phyloP scores from a whole-genome alignment of 805 yeast species.

The Blastobotrys chiropterorum region DNA sequence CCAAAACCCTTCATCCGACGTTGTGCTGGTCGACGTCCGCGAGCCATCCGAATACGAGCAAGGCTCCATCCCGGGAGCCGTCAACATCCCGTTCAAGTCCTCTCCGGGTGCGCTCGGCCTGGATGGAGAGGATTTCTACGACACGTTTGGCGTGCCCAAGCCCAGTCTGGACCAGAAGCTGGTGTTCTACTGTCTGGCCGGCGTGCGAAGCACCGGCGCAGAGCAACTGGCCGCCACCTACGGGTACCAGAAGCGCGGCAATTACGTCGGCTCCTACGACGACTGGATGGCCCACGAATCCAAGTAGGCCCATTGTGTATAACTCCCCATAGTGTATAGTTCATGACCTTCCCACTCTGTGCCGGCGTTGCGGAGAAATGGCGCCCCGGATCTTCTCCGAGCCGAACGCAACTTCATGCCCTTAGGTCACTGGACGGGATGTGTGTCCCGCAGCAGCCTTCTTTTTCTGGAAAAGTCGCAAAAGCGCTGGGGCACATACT shows the following conservation, averaged over 20 bases:
- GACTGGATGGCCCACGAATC: constrained; percentile 64
- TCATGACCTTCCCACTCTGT: not conserved
- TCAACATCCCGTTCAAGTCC: constrained; percentile 84
- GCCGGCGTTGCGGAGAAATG: not conserved
- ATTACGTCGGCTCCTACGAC: constrained; percentile 78
- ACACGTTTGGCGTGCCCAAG: constrained; percentile 73
- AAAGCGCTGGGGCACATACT: no score
- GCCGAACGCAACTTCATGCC: no score
- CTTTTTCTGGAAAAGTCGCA: no score
- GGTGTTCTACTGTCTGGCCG: constrained; percentile 87
- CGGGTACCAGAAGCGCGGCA: constrained; percentile 79
- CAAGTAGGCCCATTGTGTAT: not conserved
- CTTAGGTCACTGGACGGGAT: no score
- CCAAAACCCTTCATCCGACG: constrained; percentile 39
- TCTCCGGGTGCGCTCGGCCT: constrained; percentile 90
- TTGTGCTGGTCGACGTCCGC: constrained; percentile 78
- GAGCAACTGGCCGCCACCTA: constrained; percentile 87
- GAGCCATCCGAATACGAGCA: constrained; percentile 74
- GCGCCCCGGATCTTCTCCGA: no score
- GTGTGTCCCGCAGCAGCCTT: no score
- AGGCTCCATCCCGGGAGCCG: constrained; percentile 78
- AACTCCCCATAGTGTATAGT: not conserved
- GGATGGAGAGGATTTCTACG: constrained; percentile 69
- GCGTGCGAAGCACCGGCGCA: constrained; percentile 84
- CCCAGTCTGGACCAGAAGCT: constrained; percentile 67